phyloP scores from a whole-genome alignment of 352 stramenopile genomes.

The Plasmopara viticola region DNA sequence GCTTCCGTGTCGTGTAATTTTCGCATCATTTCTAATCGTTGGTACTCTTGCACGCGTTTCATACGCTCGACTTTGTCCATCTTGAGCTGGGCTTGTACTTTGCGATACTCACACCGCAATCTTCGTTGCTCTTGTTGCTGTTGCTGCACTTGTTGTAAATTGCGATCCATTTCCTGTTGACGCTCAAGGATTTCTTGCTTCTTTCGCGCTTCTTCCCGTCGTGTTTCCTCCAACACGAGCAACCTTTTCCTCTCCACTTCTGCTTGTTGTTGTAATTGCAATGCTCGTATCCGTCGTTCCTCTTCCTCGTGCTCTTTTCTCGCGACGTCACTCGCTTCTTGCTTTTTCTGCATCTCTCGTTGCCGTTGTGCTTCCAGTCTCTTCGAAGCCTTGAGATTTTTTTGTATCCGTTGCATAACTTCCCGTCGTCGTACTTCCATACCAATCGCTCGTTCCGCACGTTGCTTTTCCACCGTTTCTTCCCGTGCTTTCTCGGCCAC shows the following conservation, averaged over 20 bases:
- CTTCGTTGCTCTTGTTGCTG: conserved; percentile 68
- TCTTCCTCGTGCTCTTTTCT: conserved; percentile 60
- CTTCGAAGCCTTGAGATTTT: conserved; percentile 61
- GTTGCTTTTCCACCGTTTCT: conserved; percentile 69
- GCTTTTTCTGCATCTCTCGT: conserved; percentile 54
- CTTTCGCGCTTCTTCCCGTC: conserved; percentile 66
- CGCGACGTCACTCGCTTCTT: conserved; percentile 46
- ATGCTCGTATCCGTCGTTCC: conserved; percentile 39
- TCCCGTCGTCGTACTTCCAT: conserved; percentile 60
- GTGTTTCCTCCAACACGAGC: conserved; percentile 59
- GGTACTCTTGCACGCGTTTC: conserved; percentile 88
- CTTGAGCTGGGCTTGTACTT: conserved; percentile 77
- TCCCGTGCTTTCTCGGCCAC: conserved; percentile 59
- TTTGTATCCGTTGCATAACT: conserved; percentile 55
- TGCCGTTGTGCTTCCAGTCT: conserved; percentile 61
- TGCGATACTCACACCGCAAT: conserved; percentile 79
- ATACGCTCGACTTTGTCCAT: conserved; percentile 90
- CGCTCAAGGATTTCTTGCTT: conserved; percentile 60
- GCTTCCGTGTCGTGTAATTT: conserved; percentile 82
- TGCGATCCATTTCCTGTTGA: conserved; percentile 63
- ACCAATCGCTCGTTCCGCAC: conserved; percentile 47
- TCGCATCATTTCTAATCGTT: conserved; percentile 82
- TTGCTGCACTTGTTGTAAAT: conserved; percentile 59
- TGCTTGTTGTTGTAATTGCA: conserved; percentile 62
- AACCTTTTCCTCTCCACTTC: conserved; percentile 63